Percentiles rank a stretch among this genome's conserved stretches.
These are phyloP conservation scores for Lichenothelia convexa DNA, from an alignment of 495 filamentous ascomycete species.

Conservation along the genomic window DNA sequence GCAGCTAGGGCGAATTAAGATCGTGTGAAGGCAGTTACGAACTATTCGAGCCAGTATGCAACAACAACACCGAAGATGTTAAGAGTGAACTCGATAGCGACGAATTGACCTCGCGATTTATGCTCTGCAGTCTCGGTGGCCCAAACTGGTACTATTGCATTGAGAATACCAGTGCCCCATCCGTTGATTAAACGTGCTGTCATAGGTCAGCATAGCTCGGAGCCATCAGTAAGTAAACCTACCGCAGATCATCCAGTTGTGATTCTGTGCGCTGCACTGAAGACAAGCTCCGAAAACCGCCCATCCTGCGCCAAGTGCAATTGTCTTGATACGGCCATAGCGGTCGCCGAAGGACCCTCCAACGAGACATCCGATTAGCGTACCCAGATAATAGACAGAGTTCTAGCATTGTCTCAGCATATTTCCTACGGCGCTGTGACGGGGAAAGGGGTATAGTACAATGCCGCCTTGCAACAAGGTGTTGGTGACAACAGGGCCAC, in stretches of 20 bases:
- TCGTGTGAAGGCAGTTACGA: conserved; percentile 10
- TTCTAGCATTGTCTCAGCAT: too few species aligned
- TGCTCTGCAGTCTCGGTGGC: conserved; percentile 51
- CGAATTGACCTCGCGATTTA: conserved; percentile 49
- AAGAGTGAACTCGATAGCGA: conserved; percentile 54
- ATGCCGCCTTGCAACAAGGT: conserved; percentile 51
- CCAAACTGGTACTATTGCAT: conserved; percentile 55
- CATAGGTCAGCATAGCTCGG: conserved; percentile 6
- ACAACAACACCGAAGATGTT: conserved; percentile 60
- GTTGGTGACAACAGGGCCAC: conserved; percentile 34
- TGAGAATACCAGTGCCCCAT: conserved; percentile 55
- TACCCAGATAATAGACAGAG: conserved; percentile 51
- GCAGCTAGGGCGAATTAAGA: background rate
- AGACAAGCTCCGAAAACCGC: conserved; percentile 3
- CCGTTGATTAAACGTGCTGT: conserved; percentile 45
- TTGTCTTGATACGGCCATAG: conserved; percentile 7
- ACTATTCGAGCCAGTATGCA: conserved; percentile 59
- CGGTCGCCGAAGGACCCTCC: conserved; percentile 5
- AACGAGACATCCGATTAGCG: conserved; percentile 31
- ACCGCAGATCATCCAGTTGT: conserved; percentile 56
- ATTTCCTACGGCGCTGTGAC: too few species aligned
- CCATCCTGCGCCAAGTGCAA: conserved; percentile 5
- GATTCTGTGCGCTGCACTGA: conserved; percentile 34
- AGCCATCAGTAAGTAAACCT: conserved; percentile 8
- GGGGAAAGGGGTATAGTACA: conserved; percentile 17